Percentiles rank a stretch among this genome's conserved stretches.
These are phyloP conservation scores for Dendryphion nanum DNA, from an alignment of 2,329 filamentous ascomycete genomes.

Conservation along the genomic window DNA sequence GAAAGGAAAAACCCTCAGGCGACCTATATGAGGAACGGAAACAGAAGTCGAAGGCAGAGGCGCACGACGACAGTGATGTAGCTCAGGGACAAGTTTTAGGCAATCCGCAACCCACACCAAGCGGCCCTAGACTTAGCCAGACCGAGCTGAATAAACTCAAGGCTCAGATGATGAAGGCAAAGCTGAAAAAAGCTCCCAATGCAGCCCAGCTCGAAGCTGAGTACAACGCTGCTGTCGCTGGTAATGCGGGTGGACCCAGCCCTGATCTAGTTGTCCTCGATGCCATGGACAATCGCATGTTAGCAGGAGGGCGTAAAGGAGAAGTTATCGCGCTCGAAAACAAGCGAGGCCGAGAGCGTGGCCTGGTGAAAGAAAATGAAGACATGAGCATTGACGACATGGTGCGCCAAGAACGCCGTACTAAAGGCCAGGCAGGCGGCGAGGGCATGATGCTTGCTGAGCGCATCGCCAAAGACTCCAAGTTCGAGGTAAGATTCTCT, in stretches of 20 bases:
- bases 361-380: constrained; percentile 83
- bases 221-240: constrained; percentile 73
- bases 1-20: constrained; percentile 83
- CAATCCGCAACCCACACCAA: constrained; percentile 51
- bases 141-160: constrained; percentile 85
- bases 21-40: constrained; percentile 80
- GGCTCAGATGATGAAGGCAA: constrained; percentile 94
- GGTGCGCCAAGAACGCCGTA: constrained; percentile 90
- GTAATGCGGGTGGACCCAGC: constrained; percentile 56
- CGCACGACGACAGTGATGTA: constrained; percentile 27
- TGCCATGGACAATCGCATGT: constrained; percentile 84
- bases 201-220: constrained; percentile 75
- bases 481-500: constrained; percentile 63
- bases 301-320: constrained; percentile 70
- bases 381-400: constrained; percentile 97
- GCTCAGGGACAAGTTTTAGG: constrained; percentile 59
- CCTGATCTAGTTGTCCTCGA: constrained; percentile 75
- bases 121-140: constrained; percentile 61
- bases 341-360: constrained; percentile 80
- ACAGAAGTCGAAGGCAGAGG: constrained; percentile 52
- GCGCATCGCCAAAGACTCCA: constrained; percentile 87
- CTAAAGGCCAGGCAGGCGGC: constrained; percentile 71
- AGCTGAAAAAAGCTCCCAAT: constrained; percentile 74
- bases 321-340: constrained; percentile 79
- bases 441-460: constrained; percentile 84